phyloP scores from a whole-genome alignment of 1,284 basidiomycete genomes.

The Phylloboletellus chloephorus region DNA sequence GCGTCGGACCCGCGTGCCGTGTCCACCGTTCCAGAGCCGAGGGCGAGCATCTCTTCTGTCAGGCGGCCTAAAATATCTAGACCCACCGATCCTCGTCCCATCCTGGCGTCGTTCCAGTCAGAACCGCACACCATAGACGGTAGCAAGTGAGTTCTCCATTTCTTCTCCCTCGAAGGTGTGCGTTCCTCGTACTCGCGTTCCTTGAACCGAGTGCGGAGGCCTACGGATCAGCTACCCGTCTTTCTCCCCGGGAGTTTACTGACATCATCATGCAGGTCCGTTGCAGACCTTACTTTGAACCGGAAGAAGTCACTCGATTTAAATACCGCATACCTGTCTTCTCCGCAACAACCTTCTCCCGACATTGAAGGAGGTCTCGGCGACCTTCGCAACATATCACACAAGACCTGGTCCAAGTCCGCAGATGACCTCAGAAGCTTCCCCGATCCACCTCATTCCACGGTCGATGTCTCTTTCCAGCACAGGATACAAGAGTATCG shows the following conservation, averaged over 20 bases:
- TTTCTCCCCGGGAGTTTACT: conserved; percentile 9
- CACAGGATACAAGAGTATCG: conserved; percentile 60
- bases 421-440: conserved; percentile 69
- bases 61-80: conserved; percentile 76
- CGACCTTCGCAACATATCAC: conserved; percentile 62
- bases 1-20: conserved; percentile 35
- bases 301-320: conserved; percentile 47
- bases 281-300: conserved; percentile 56
- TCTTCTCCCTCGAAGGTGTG: not conserved
- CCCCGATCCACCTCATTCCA: conserved; percentile 39
- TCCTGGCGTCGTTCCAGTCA: conserved; percentile 45
- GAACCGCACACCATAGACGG: conserved; percentile 35
- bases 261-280: conserved; percentile 46
- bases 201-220: not conserved
- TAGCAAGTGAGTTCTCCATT: conserved; percentile 43
- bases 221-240: conserved; percentile 10
- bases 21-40: conserved; percentile 37
- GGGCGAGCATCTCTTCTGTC: conserved; percentile 48
- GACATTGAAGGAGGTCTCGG: conserved; percentile 41
- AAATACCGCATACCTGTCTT: conserved; percentile 32
- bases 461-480: conserved; percentile 49
- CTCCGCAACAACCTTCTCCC: conserved; percentile 38
- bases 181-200: conserved; percentile 5
- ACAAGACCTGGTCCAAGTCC: conserved; percentile 70
- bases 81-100: conserved; percentile 73